Evolutionary conservation across 345 rosid genomes (phyloP).

Genomic region (Lagerstroemia speciosa): DNA sequence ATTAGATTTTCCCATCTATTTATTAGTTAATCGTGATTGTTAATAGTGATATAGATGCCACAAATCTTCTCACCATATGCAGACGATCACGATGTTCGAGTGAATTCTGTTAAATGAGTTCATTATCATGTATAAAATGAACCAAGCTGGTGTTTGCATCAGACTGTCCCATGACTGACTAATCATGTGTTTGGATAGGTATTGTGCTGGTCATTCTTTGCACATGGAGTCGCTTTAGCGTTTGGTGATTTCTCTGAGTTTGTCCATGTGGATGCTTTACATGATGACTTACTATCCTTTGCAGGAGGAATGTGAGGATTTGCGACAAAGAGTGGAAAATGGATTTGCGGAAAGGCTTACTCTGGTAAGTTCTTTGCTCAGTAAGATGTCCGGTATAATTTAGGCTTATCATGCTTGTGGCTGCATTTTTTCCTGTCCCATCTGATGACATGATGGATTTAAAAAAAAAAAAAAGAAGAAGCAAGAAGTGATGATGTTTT

Average conservation of each 20-base stretch:
- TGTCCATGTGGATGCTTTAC: not conserved
- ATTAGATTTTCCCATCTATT: no score
- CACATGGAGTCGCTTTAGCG: not conserved
- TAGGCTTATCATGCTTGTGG: not conserved
- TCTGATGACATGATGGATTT: not conserved
- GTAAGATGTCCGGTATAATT: not conserved
- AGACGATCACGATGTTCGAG: no score
- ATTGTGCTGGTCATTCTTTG: not conserved
- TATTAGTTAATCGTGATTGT: no score
- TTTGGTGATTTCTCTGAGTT: not conserved
- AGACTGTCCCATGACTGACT: not conserved
- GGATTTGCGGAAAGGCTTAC: slow-evolving; percentile 25
- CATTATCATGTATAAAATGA: no score
- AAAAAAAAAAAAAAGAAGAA: not conserved
- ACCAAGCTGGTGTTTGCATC: not conserved
- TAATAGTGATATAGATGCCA: no score
- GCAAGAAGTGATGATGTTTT: not conserved
- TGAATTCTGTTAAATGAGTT: no score
- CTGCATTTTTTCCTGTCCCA: not conserved
- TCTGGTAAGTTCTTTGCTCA: slow-evolving; percentile 22
- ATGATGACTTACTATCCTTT: not conserved
- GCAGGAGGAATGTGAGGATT: slow-evolving; percentile 54
- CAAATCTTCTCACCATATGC: no score
- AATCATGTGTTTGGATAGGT: not conserved
- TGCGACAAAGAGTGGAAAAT: slow-evolving; percentile 26